These are phyloP conservation scores for Clarireedia homoeocarpa DNA, from an alignment of 2,329 filamentous ascomycete species.

Conservation along the genomic window DNA sequence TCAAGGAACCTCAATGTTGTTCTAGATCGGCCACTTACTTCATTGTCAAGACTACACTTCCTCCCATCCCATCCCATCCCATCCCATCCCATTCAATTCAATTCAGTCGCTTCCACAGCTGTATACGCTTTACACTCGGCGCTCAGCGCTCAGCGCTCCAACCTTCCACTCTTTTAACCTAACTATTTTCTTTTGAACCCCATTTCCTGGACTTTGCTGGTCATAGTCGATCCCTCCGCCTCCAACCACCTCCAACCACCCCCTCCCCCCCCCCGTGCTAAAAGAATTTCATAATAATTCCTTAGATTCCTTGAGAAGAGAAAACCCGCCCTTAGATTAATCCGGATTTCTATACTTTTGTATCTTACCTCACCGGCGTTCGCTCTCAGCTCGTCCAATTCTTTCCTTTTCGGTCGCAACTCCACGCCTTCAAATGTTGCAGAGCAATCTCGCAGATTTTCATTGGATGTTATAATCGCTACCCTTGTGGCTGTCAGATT, in stretches of 20 bases:
- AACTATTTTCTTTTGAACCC: neutral
- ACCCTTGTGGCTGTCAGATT: conserved; percentile 4
- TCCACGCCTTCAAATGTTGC: conserved; percentile 6
- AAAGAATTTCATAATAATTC: neutral
- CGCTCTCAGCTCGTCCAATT: neutral
- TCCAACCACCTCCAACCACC: neutral
- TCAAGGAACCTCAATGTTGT: no score
- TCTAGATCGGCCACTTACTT: neutral
- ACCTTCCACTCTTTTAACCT: no score
- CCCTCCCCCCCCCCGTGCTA: neutral
- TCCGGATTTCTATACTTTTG: conserved; percentile 3
- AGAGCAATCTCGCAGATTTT: conserved; percentile 4
- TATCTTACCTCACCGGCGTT: neutral
- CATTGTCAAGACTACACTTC: neutral
- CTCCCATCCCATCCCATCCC: no score
- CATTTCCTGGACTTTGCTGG: neutral
- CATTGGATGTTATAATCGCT: conserved; percentile 11
- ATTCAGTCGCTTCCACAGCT: no score
- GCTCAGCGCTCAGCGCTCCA: neutral
- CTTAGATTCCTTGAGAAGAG: neutral
- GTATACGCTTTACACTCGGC: neutral
- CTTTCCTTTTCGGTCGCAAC: conserved; percentile 2
- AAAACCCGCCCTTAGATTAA: neutral
- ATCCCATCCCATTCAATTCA: no score
- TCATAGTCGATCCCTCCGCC: conserved; percentile 1